Conservation (phyloP, 352 stramenopile species). For the Globisporangium ultimum region DNA sequence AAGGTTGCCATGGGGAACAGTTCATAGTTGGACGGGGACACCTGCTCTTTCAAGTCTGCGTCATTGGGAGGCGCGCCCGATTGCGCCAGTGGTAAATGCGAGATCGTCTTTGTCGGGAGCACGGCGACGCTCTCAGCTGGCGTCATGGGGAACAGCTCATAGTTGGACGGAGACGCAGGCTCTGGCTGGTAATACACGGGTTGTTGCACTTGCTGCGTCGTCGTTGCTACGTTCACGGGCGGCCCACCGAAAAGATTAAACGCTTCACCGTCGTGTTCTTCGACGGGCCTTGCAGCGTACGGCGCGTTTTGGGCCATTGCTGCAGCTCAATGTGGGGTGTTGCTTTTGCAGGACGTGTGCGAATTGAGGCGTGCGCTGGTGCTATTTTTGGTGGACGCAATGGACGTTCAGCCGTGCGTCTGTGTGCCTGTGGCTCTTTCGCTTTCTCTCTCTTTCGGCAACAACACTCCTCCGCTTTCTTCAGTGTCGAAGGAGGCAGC, state of each 20-base stretch:
- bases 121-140: constrained; percentile 6
- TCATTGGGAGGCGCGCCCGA: neutral
- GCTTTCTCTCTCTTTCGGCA: neutral
- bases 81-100: neutral
- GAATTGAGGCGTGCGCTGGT: too few species aligned
- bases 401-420: too few species aligned
- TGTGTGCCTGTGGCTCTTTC: too few species aligned
- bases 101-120: neutral
- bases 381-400: too few species aligned
- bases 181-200: neutral
- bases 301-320: constrained; percentile 7
- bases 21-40: constrained; percentile 32
- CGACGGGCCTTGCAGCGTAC: neutral
- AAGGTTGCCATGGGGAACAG: constrained; percentile 31
- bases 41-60: neutral
- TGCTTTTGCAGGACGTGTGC: too few species aligned
- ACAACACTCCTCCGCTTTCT: constrained; percentile 1
- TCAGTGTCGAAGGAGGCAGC: too few species aligned
- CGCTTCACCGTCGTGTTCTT: constrained; percentile 5
- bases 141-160: constrained; percentile 39
- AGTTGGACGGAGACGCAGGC: constrained; percentile 22
- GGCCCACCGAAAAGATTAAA: constrained; percentile 11
- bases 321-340: neutral
- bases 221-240: neutral
- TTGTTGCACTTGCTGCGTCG: neutral